phyloP scores from a whole-genome alignment of 345 rosid genomes.

The Triadica sebifera region DNA sequence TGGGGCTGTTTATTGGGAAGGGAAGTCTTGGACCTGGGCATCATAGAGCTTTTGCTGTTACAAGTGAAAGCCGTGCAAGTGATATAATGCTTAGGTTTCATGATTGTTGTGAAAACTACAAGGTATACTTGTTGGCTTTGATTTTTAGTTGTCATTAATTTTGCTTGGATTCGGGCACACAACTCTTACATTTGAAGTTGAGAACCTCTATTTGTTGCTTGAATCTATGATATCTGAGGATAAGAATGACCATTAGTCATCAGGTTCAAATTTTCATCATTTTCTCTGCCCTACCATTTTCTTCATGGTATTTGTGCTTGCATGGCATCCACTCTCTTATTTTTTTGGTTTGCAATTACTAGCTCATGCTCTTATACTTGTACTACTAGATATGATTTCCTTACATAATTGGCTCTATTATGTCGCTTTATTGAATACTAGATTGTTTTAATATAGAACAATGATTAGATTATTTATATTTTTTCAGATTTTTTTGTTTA shows the following conservation, averaged over 20 bases:
- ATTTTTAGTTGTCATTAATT: slow-evolving; percentile 1
- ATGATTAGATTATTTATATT: too few species aligned
- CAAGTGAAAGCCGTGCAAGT: slow-evolving; percentile 90
- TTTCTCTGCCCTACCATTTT: neutral
- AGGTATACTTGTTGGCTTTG: slow-evolving; percentile 44
- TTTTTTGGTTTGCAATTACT: neutral
- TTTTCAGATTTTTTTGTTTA: neutral
- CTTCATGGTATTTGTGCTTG: neutral
- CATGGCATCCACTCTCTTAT: neutral
- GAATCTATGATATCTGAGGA: neutral
- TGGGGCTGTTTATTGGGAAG: slow-evolving; percentile 79
- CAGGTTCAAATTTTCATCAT: neutral
- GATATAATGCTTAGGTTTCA: slow-evolving; percentile 72
- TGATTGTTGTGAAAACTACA: slow-evolving; percentile 85
- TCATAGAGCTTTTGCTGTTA: slow-evolving; percentile 81
- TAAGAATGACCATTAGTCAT: neutral
- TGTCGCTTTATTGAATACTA: neutral
- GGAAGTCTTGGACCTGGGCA: slow-evolving; percentile 80
- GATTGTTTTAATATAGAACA: neutral
- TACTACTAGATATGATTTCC: neutral
- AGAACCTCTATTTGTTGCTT: neutral
- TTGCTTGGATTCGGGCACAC: neutral
- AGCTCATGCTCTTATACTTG: neutral
- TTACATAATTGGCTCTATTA: neutral
- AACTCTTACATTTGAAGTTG: neutral